A percentile compares a stretch with the other conserved stretches of the same genome.
Conservation (phyloP, 2,329 filamentous ascomycete genomes). For the Cryphonectria japonica region DNA sequence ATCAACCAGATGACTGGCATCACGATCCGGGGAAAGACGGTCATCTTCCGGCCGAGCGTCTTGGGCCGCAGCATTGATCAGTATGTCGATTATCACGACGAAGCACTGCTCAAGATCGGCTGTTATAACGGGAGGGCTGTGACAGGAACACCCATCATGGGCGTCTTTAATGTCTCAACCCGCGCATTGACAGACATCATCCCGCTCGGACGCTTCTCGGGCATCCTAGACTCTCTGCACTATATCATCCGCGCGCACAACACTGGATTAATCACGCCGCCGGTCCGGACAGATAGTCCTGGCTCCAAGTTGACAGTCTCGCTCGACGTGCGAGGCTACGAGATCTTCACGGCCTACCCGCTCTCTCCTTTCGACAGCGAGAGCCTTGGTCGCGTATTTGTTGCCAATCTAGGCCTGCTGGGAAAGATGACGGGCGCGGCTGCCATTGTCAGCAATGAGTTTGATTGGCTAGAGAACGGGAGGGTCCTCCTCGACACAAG, state of each 20-base stretch:
- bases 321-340: slow-evolving; percentile 70
- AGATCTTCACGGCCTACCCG: slow-evolving; percentile 78
- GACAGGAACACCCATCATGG: slow-evolving; percentile 77
- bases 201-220: slow-evolving; percentile 72
- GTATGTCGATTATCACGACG: slow-evolving; percentile 77
- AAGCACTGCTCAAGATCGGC: slow-evolving; percentile 73
- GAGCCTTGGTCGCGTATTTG: slow-evolving; percentile 45
- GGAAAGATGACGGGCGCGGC: slow-evolving; percentile 90
- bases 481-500: slow-evolving; percentile 67
- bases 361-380: slow-evolving; percentile 60
- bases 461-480: slow-evolving; percentile 60
- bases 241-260: slow-evolving; percentile 78
- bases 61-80: slow-evolving; percentile 73
- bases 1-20: slow-evolving; percentile 81
- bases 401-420: slow-evolving; percentile 77
- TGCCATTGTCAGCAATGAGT: slow-evolving; percentile 68
- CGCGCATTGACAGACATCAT: slow-evolving; percentile 69
- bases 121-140: slow-evolving; percentile 72
- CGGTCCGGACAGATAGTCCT: slow-evolving; percentile 48
- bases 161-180: slow-evolving; percentile 79
- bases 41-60: slow-evolving; percentile 79
- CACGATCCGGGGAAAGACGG: slow-evolving; percentile 71
- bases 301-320: slow-evolving; percentile 63
- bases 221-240: slow-evolving; percentile 57
- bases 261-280: slow-evolving; percentile 63